These are phyloP conservation scores for Claviceps pazoutovae DNA, from an alignment of 2,329 filamentous ascomycete species.

Conservation along the genomic window DNA sequence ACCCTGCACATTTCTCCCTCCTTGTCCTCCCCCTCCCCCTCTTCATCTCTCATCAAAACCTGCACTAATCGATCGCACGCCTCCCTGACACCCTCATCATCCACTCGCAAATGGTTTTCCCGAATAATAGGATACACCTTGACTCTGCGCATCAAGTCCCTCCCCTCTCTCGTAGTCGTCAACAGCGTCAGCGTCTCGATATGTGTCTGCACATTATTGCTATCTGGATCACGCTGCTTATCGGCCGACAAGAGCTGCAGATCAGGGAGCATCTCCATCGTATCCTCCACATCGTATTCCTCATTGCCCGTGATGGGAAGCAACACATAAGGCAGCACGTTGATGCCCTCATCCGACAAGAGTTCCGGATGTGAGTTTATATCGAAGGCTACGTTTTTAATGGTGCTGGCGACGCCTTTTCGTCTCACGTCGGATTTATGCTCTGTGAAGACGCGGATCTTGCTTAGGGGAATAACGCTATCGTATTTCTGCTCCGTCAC, in stretches of 20 bases:
- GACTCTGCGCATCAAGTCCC: constrained; percentile 59
- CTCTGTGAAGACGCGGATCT: constrained; percentile 89
- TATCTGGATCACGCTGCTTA: constrained; percentile 70
- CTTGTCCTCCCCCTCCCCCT: constrained; percentile 29
- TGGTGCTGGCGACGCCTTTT: constrained; percentile 87
- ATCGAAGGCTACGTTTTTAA: constrained; percentile 90
- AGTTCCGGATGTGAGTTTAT: constrained; percentile 57
- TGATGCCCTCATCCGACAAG: constrained; percentile 56
- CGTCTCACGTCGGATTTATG: constrained; percentile 71
- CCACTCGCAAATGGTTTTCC: constrained; percentile 66
- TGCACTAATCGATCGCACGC: constrained; percentile 84
- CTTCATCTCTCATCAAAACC: constrained; percentile 71
- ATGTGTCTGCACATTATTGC: constrained; percentile 68
- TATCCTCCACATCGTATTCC: constrained; percentile 79
- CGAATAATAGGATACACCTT: constrained; percentile 83
- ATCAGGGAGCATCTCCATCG: constrained; percentile 74
- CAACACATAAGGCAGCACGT: constrained; percentile 77
- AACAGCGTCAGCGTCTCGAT: constrained; percentile 77
- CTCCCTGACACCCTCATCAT: constrained; percentile 69
- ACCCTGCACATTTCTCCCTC: constrained; percentile 20
- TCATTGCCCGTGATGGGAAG: constrained; percentile 80
- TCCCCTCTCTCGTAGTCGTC: constrained; percentile 61
- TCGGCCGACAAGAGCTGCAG: constrained; percentile 80
- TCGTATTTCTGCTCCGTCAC: constrained; percentile 63
- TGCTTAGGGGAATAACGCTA: constrained; percentile 72